These are phyloP conservation scores for Intubia oerlemansii DNA, from an alignment of 2,329 filamentous ascomycete genomes.

Conservation along the genomic window DNA sequence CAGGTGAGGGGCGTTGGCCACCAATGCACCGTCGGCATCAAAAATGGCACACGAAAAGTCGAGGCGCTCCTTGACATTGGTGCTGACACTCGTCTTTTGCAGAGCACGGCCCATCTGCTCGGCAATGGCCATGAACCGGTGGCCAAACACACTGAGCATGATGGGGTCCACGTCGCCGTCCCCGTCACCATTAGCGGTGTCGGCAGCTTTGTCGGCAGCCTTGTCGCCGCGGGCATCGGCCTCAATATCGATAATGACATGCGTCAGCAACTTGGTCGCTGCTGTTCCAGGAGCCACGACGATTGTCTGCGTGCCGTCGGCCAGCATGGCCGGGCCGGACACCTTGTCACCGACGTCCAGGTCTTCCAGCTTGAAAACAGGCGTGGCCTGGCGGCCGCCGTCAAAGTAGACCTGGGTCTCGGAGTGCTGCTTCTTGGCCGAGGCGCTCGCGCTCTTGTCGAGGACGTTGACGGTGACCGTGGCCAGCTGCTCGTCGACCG, in stretches of 20 bases:
- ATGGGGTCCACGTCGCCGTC: constrained; percentile 56
- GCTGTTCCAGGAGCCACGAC: constrained; percentile 62
- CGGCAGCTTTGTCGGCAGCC: constrained; percentile 20
- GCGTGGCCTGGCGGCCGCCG: constrained; percentile 53
- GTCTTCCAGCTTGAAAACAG: constrained; percentile 63
- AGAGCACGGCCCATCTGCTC: constrained; percentile 6
- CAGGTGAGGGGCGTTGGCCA: constrained; percentile 62
- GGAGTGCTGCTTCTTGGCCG: constrained; percentile 34
- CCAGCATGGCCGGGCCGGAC: constrained; percentile 64
- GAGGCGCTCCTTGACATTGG: constrained; percentile 6
- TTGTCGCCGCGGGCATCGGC: constrained; percentile 13
- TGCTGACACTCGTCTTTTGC: constrained; percentile 5
- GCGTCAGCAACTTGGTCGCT: constrained; percentile 62
- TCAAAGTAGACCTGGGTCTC: constrained; percentile 63
- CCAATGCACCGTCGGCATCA: constrained; percentile 51
- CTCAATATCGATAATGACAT: constrained; percentile 71
- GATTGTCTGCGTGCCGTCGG: constrained; percentile 78
- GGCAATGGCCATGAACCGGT: constrained; percentile 6
- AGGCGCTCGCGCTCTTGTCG: constrained; percentile 15
- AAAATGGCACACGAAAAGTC: constrained; percentile 53
- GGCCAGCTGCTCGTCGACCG: constrained; percentile 65
- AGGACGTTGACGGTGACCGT: constrained; percentile 39
- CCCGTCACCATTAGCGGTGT: constrained; percentile 62
- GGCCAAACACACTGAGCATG: constrained; percentile 14
- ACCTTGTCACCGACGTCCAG: constrained; percentile 52